Evolutionary conservation across 306 rosid genomes (phyloP), one percentile per base, ranked within the genome.

Genomic region (Acacia confusa): DNA sequence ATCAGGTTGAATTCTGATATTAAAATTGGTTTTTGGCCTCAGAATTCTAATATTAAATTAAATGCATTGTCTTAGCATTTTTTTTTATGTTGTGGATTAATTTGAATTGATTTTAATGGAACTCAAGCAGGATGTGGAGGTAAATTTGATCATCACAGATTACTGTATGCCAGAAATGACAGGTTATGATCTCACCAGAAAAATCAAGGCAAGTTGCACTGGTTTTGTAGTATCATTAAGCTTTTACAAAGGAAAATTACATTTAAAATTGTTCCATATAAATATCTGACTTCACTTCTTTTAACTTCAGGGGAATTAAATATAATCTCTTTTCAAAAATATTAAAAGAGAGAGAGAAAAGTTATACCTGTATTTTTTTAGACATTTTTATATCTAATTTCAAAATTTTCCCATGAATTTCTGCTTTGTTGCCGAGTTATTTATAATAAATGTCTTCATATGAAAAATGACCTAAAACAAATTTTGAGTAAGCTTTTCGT

Each of bases 161-260:
- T 94, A 91, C 27, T 92, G 93, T 45, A 94, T 94, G 97, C 98
- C 98, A 66, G 97, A 87, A 83, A 94, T 94, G 94, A 90, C 97
- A 20, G 98, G 98, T 81, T 91, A 87, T 86, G 98, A 94, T 83
- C 90, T 92, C 47, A 84, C 91, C 27, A 89, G 87, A 87, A 92
- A 89, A 81, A 88, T 94, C 82, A 92, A 94, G 91, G 97, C 89
- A 88, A 69, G 74, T 36, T 68, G 17, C 45, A 9, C 6, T 48
- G 7, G 3, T 17, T 36, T 17, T 36, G 7, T 3, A 16, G n/a
- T 19, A 70, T 7, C 48, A 48, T 27, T 67, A 1, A 58, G 68
- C 36, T 36, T 61, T 10, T 20, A n/a, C 9, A 55, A 25, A 25
- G 30, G 30, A 57, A n/a, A 57, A 57, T 9, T n/a, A 57, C 17